A percentile compares a stretch with the other conserved stretches of the same genome.
These are phyloP conservation scores for Lodderomyces orthopsilosis DNA, from an alignment of 1,139 yeast genomes.

Conservation along the genomic window DNA sequence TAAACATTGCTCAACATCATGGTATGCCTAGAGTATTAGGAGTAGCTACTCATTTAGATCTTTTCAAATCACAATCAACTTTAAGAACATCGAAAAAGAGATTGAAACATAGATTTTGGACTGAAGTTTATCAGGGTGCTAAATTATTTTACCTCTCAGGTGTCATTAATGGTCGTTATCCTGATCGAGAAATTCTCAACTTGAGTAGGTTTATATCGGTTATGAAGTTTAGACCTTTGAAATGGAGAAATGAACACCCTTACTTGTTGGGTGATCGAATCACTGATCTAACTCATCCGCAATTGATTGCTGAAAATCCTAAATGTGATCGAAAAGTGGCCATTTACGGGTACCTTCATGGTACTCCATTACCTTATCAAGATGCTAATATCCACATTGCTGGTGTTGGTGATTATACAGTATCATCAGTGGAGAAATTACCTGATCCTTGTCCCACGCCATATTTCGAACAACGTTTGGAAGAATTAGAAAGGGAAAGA, in stretches of 20 bases:
- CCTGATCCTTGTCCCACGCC: constrained; percentile 99
- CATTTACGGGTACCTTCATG: constrained; percentile 90
- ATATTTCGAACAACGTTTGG: constrained; percentile 78
- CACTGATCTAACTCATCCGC: constrained; percentile 95
- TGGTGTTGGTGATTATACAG: constrained; percentile 88
- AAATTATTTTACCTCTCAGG: constrained; percentile 93
- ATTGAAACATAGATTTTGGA: constrained; percentile 95
- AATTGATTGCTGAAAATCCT: constrained; percentile 68
- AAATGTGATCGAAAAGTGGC: constrained; percentile 90
- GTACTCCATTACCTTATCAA: constrained; percentile 76
- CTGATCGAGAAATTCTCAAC: constrained; percentile 92
- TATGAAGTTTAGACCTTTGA: constrained; percentile 96
- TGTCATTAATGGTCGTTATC: constrained; percentile 94
- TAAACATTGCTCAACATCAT: constrained; percentile 94
- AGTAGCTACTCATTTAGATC: constrained; percentile 91
- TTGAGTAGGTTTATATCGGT: constrained; percentile 91
- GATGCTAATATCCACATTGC: constrained; percentile 88
- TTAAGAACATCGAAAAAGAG: constrained; percentile 89
- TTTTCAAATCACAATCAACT: constrained; percentile 86
- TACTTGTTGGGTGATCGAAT: constrained; percentile 87
- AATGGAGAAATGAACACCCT: constrained; percentile 99
- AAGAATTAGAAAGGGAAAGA: constrained; percentile 71
- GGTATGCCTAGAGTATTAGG: constrained; percentile 99
- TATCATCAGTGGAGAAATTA: constrained; percentile 74
- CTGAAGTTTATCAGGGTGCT: constrained; percentile 98